Base-by-base conservation (phyloP, 306 rosid species). In the Acacia crassicarpa region DNA sequence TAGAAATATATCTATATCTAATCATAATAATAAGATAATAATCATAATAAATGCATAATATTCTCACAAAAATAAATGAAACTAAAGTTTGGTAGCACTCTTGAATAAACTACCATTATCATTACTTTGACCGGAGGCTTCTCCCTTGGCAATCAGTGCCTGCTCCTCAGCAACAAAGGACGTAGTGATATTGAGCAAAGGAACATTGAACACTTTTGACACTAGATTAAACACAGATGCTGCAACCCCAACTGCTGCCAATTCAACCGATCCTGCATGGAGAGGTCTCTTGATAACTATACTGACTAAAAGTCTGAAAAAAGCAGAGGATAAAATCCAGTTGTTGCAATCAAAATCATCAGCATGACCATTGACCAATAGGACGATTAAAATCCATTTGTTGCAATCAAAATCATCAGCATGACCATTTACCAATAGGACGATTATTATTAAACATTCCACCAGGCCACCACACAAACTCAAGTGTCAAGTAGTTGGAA, bases 101-200 rank as follows among this genome's bases (percentile, higher is more conserved):
- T 59, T 51, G 56, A 6, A 74, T 35, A 81, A 40, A 45, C 67
- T 85, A 91, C 93, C 90, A 77, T 79, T 84, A 25, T 78, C 83
- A 75, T 79, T 79, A 74, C 35, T 72, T 77, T 14, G 84, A 45
- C 23, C 77, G 41, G 82, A 62, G 63, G 41, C 84, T 51, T 77
- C 91, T 65, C 72, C 72, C 86, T 86, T 86, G 44, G 80, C 74
- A 33, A 83, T 76, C 70, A 84, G 82, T 19, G 93, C 94, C 82
- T 92, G 97, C 81, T 87, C 98, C 88, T 95, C 99, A 61, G 98
- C 98, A 82, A 95, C 98, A 76, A 89, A 95, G 41, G 99, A 95
- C 38, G 98, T 95, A 32, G 99, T 95, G 75, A 95, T 89, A 81
- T 95, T 95, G 71, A 95, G 99, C 74, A 87, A 78, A 78, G 89